Conservation (phyloP, 768 basidiomycete genomes). For the Suillus ampliporus region DNA sequence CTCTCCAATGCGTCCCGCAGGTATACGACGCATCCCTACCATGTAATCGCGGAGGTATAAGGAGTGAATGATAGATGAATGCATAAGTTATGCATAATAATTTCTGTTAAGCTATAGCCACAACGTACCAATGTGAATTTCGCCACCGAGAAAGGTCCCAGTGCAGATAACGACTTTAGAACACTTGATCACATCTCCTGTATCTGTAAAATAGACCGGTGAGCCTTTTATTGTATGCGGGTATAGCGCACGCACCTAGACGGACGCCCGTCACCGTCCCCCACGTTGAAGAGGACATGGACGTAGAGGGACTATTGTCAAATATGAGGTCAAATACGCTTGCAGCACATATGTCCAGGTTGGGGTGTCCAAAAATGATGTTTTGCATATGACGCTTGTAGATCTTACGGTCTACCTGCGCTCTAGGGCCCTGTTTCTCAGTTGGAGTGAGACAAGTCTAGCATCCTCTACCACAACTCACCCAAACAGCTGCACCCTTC, state of each 20-base stretch:
- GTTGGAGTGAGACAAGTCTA: not conserved
- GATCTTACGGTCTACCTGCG: conserved; percentile 85
- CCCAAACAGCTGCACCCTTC: conserved; percentile 91
- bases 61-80: not conserved
- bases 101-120: not conserved
- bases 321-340: conserved; percentile 83
- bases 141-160: conserved; percentile 89
- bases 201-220: conserved; percentile 49
- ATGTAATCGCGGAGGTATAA: not conserved
- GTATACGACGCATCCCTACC: conserved; percentile 70
- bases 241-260: conserved; percentile 52
- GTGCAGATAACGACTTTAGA: conserved; percentile 88
- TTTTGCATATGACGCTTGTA: conserved; percentile 87
- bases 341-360: conserved; percentile 70
- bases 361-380: conserved; percentile 65
- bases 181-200: conserved; percentile 76
- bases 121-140: conserved; percentile 82
- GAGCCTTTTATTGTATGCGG: not conserved
- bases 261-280: conserved; percentile 67
- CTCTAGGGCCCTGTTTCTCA: conserved; percentile 75
- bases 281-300: conserved; percentile 43
- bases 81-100: conserved; percentile 3
- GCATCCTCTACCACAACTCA: conserved; percentile 40
- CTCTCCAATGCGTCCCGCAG: conserved; percentile 79
- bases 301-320: conserved; percentile 45